Base-by-base conservation (phyloP, 139 green algal genomes). In the Picochlorum sp. region DNA sequence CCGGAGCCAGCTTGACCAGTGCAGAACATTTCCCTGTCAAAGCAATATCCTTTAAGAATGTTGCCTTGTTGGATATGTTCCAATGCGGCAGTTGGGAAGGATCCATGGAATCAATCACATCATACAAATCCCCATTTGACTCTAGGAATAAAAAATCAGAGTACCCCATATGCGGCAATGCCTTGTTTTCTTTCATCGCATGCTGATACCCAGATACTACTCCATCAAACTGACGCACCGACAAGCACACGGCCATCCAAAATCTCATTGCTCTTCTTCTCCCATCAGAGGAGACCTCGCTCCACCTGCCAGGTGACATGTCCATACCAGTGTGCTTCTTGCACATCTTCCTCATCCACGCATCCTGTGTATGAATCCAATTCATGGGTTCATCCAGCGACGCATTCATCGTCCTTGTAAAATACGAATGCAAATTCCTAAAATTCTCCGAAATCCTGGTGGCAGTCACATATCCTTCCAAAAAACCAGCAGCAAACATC, bases 401-500 rank as follows among this genome's bases (percentile, higher is more conserved):
- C 30, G 72, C 70, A 47, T 84, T 83, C 24, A 77, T 71, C 26
- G 77, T 60, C 2, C 70, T 23, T 1, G 26, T 20, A 15, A 74
- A 60, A 34, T 69, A 88, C 14, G 28, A 60, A 14, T 73, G 51
- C 63, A 79, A 75, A 72, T 88, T 88, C 49, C 72, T 45, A 34
- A 57, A 78, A 51, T 88, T 77, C 37, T 84, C 66, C 13, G 61
- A 70, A 31, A 87, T 85, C 26, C 75, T 66, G 68, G 62, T 64
- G 41, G 82, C 79, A 41, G 82, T 80, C 16, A 88, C 49, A 38
- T 63, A 84, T 10, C 81, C 83, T 31, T 90, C 81, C 28, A 87
- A 18, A 54, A 75, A 88, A 20, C 83, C 83, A 47, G 82, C 83
- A 21, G 63, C 70, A 64, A 60, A 72, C 14, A 71, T n/a, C 41